phyloP scores from a whole-genome alignment of 2,329 filamentous ascomycete genomes.

The Nannizzia gypsea region DNA sequence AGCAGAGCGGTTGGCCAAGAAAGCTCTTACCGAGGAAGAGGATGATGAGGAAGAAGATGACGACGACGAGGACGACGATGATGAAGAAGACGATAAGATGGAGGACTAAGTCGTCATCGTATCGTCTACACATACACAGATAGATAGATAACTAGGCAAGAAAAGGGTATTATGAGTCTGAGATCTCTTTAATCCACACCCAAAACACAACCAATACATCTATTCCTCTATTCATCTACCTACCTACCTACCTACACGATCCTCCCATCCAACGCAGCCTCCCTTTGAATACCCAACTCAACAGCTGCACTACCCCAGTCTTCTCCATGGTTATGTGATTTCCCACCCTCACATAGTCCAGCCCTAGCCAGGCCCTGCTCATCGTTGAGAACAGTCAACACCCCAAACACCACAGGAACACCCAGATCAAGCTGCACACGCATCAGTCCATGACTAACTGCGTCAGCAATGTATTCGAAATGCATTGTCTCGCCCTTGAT shows the following conservation, averaged over 20 bases:
- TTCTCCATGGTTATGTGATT: constrained; percentile 80
- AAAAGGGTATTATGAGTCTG: not conserved
- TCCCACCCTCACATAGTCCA: constrained; percentile 46
- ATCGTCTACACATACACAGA: not conserved
- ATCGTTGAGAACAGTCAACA: constrained; percentile 79
- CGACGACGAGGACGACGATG: constrained; percentile 47
- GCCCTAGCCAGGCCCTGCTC: constrained; percentile 78
- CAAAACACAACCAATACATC: too few relatives aligned
- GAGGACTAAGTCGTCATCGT: constrained; percentile 55
- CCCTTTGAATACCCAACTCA: constrained; percentile 81
- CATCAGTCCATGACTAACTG: constrained; percentile 87
- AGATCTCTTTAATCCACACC: too few relatives aligned
- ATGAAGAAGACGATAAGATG: constrained; percentile 72
- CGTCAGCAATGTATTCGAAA: constrained; percentile 95
- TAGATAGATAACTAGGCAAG: not conserved
- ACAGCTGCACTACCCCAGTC: constrained; percentile 94
- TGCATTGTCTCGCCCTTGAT: constrained; percentile 99
- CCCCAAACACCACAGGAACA: constrained; percentile 80
- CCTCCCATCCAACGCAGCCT: constrained; percentile 65
- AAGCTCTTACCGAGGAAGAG: constrained; percentile 75
- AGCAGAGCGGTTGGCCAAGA: constrained; percentile 85
- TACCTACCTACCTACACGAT: constrained; percentile 28
- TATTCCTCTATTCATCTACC: not conserved
- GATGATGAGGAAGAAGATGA: constrained; percentile 57
- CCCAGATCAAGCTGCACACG: constrained; percentile 80